Conservation (phyloP, 1,284 basidiomycete species). For the Sanguinoderma infundibulare region DNA sequence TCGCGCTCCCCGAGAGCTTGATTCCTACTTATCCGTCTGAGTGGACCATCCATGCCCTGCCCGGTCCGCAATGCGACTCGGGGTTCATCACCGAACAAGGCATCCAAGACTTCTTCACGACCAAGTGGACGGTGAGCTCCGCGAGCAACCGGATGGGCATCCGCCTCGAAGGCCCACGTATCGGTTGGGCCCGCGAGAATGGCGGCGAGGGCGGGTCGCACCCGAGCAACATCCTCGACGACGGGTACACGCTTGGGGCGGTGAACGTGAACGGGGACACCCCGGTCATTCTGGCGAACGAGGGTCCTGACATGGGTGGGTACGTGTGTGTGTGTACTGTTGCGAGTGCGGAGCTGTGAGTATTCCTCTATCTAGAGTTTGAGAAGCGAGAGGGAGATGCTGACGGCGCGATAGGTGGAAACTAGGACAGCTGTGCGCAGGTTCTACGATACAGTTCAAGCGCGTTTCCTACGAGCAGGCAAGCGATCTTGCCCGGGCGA, state of each 20-base stretch:
- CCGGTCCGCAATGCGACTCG: slow-evolving; percentile 68
- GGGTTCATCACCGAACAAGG: slow-evolving; percentile 58
- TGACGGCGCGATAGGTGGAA: slow-evolving; percentile 52
- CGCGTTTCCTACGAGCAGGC: slow-evolving; percentile 46
- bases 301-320: slow-evolving; percentile 71
- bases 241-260: slow-evolving; percentile 64
- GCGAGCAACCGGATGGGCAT: slow-evolving; percentile 69
- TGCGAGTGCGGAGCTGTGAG: slow-evolving; percentile 54
- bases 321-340: slow-evolving; percentile 62
- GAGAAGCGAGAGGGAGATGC: not conserved
- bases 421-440: slow-evolving; percentile 62
- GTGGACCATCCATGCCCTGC: slow-evolving; percentile 59
- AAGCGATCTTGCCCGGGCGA: slow-evolving; percentile 20
- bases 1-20: slow-evolving; percentile 30
- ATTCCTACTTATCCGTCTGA: slow-evolving; percentile 51
- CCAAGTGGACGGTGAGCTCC: slow-evolving; percentile 55
- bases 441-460: slow-evolving; percentile 53
- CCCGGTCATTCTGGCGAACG: slow-evolving; percentile 67
- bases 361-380: slow-evolving; percentile 2
- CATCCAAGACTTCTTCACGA: slow-evolving; percentile 50
- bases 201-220: slow-evolving; percentile 78
- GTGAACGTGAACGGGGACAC: slow-evolving; percentile 76
- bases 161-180: slow-evolving; percentile 49
- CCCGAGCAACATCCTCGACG: slow-evolving; percentile 74
- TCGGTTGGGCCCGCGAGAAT: slow-evolving; percentile 61